Evolutionary conservation across 2,329 filamentous ascomycete species (phyloP), one percentile per base, ranked within the genome.

Genomic region (Pseudocercospora ulei): DNA sequence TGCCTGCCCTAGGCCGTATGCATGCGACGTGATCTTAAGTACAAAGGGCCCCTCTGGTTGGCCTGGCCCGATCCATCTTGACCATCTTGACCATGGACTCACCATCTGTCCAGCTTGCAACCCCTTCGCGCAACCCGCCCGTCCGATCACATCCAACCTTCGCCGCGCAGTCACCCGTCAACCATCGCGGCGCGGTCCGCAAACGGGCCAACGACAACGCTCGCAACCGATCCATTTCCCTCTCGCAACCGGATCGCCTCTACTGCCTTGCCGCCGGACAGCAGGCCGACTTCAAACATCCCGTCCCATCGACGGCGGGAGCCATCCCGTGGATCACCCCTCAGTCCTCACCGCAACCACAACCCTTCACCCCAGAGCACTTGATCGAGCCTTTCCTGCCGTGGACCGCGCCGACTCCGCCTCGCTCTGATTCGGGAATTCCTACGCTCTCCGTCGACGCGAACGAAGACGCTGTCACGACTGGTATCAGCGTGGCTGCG

Each of bases 381-480:
- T 39, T 49, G 7, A 41, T 55, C 29, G 54, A 57, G 33, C 35
- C 55, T 13, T 55, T 55, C 36, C 51, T 53, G 26, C 45, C 51
- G 40, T 59, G 56, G 57, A 51, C 51, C 7, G 51, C 51, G 7
- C 56, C 56, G 13, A 59, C 56, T 24, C 57, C 56, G 28, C 57
- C 57, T 24, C 48, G 49, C 35, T 59, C 57, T 20, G 57, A 59
- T 35, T 58, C 56, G 7, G 54, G 55, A 27, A 41, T 57, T 9
- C 55, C 56, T 16, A 48, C 40, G n/a, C 43, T 59, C 2, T 51
- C 53, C 1, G 36, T 58, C 36, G 56, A 58, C 35, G 41, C 47
- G 17, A 49, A 43, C 42, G 51, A 57, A 14, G 51, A 57, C 22
- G 38, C 48, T 12, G 48, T 46, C 8, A 41, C 52, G 12, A 42